Conservation (phyloP, 106 monocot species). For the Alisma plantagoaquatica region DNA sequence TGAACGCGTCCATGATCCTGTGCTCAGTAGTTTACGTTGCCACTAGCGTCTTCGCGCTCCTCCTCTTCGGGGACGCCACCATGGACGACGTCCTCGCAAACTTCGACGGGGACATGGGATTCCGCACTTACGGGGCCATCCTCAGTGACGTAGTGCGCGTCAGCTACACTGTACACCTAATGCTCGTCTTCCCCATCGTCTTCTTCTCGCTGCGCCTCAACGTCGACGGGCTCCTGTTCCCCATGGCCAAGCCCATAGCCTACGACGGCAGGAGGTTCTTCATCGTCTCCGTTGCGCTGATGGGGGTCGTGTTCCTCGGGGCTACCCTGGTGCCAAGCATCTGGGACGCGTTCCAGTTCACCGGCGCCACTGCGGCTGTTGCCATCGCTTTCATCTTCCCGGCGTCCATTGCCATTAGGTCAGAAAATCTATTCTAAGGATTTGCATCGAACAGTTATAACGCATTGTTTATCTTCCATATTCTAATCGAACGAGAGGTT, state of each 20-base stretch:
- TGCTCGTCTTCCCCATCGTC: constrained; percentile 19
- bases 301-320: constrained; percentile 1
- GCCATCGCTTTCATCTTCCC: constrained; percentile 10
- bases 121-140: neutral
- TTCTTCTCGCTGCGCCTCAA: constrained; percentile 6
- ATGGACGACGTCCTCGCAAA: constrained; percentile 22
- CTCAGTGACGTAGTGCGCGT: constrained; percentile 5
- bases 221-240: constrained; percentile 9
- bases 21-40: constrained; percentile 12
- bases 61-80: constrained; percentile 17
- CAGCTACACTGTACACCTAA: constrained; percentile 14
- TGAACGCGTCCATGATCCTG: constrained; percentile 2
- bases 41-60: constrained; percentile 21
- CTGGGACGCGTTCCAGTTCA: constrained; percentile 19
- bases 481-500: neutral
- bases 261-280: constrained; percentile 3
- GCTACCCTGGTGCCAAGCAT: constrained; percentile 14
- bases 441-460: too few species aligned
- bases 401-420: constrained; percentile 1
- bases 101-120: constrained; percentile 12
- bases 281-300: neutral
- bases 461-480: neutral
- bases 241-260: constrained; percentile 1
- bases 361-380: constrained; percentile 7
- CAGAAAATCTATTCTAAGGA: too few species aligned